Evolutionary conservation across 305 asterid species (phyloP).

Genomic region (Solanum hybrid): DNA sequence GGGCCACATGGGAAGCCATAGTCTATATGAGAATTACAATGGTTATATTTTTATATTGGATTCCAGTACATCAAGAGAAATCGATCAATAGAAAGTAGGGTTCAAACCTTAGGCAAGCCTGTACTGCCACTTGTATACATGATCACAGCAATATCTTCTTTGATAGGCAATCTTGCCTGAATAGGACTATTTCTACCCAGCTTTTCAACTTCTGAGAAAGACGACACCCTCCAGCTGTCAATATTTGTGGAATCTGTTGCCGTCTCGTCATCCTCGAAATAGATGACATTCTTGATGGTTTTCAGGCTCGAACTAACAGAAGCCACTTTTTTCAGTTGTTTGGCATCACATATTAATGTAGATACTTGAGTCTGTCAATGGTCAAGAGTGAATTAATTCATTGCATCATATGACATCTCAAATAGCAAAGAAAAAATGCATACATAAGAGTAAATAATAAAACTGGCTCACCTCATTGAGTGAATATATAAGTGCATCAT

Average conservation of each 20-base stretch:
- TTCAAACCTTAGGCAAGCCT: slow-evolving; percentile 77
- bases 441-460: neutral
- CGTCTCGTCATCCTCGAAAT: slow-evolving; percentile 51
- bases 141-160: slow-evolving; percentile 73
- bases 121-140: slow-evolving; percentile 97
- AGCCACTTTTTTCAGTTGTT: slow-evolving; percentile 65
- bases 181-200: slow-evolving; percentile 51
- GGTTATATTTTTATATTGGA: neutral
- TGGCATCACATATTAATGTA: slow-evolving; percentile 70
- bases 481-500: slow-evolving; percentile 77
- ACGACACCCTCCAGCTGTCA: slow-evolving; percentile 42
- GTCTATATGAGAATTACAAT: neutral
- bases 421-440: neutral
- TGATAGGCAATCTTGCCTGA: slow-evolving; percentile 48
- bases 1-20: neutral
- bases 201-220: slow-evolving; percentile 61
- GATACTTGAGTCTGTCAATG: slow-evolving; percentile 74
- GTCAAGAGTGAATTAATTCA: neutral
- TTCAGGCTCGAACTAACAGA: slow-evolving; percentile 50
- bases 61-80: neutral
- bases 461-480: slow-evolving; percentile 58
- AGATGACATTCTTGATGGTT: slow-evolving; percentile 46
- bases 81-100: neutral
- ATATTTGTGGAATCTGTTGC: slow-evolving; percentile 28
- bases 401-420: neutral